Conservation (phyloP, 2,329 filamentous ascomycete species). For the Salinomyces thailandicus region DNA sequence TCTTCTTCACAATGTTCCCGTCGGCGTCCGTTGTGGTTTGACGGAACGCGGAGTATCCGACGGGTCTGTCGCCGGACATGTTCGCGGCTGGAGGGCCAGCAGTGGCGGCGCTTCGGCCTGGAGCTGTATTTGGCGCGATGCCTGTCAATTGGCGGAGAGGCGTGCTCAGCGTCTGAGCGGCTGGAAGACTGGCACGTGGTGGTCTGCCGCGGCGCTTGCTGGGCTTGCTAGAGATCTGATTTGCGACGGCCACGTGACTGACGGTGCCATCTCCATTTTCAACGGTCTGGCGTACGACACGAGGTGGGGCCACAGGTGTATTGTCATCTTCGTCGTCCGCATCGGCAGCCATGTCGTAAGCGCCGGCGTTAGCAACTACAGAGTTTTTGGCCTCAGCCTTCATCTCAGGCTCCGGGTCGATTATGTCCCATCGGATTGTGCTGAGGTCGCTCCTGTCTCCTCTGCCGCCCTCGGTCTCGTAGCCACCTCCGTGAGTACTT, state of each 20-base stretch:
- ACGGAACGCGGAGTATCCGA: constrained; percentile 36
- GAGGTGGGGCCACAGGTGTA: no score
- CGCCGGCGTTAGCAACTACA: constrained; percentile 3
- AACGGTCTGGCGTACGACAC: no score
- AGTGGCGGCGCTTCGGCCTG: neutral
- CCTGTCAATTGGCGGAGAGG: no score
- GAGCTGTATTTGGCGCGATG: neutral
- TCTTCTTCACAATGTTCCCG: constrained; percentile 31
- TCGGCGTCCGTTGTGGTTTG: constrained; percentile 18
- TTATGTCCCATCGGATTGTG: constrained; percentile 51
- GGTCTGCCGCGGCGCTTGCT: constrained; percentile 24
- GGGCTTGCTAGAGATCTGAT: constrained; percentile 7
- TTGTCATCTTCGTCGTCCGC: constrained; percentile 10
- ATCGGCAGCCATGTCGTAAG: constrained; percentile 4
- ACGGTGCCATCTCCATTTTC: constrained; percentile 10
- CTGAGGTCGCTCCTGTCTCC: constrained; percentile 38
- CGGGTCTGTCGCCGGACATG: constrained; percentile 8
- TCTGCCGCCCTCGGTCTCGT: constrained; percentile 28
- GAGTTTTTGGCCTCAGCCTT: constrained; percentile 8
- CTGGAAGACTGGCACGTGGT: constrained; percentile 24
- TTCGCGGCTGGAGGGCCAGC: neutral
- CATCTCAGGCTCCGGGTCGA: constrained; percentile 42
- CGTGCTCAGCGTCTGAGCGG: no score
- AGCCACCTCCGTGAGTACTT: constrained; percentile 23
- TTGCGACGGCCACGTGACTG: constrained; percentile 1